Evolutionary conservation across 2,329 filamentous ascomycete species (phyloP).

Genomic region (Cadophora sp.): DNA sequence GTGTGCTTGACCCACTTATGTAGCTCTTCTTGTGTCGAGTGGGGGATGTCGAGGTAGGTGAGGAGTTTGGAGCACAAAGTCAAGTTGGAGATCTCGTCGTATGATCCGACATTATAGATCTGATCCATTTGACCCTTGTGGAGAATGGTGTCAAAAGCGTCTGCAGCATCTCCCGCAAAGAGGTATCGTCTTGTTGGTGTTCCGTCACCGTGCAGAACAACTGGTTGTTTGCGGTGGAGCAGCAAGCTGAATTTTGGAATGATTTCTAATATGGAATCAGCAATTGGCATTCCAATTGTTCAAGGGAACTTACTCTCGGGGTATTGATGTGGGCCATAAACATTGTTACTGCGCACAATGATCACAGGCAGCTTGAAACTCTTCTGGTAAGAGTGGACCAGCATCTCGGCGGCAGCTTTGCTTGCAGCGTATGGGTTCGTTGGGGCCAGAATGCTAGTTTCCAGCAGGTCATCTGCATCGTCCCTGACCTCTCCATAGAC

Average conservation of each 20-base stretch:
- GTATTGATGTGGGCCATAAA: conserved; percentile 85
- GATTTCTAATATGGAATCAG: conserved; percentile 63
- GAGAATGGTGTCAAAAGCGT: conserved; percentile 84
- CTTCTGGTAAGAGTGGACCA: conserved; percentile 86
- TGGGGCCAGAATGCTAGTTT: conserved; percentile 76
- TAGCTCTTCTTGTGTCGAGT: conserved; percentile 58
- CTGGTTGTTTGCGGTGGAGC: conserved; percentile 68
- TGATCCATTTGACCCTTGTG: conserved; percentile 78
- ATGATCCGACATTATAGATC: conserved; percentile 83
- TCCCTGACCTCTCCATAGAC: conserved; percentile 83
- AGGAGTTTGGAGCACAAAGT: conserved; percentile 71
- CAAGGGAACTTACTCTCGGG: conserved; percentile 72
- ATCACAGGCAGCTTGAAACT: conserved; percentile 82
- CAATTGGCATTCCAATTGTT: neutral
- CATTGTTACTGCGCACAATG: conserved; percentile 83
- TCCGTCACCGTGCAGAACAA: conserved; percentile 79
- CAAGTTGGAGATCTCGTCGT: conserved; percentile 78
- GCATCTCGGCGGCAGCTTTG: conserved; percentile 84
- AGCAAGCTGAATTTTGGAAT: conserved; percentile 83
- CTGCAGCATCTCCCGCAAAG: conserved; percentile 79
- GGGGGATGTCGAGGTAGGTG: conserved; percentile 62
- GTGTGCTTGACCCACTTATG: conserved; percentile 75
- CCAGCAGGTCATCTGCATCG: conserved; percentile 73
- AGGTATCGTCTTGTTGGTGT: conserved; percentile 77
- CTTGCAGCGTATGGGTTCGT: conserved; percentile 84